phyloP scores from a whole-genome alignment of 192 early-diverging fungal species.

The Mortierella antarctica region DNA sequence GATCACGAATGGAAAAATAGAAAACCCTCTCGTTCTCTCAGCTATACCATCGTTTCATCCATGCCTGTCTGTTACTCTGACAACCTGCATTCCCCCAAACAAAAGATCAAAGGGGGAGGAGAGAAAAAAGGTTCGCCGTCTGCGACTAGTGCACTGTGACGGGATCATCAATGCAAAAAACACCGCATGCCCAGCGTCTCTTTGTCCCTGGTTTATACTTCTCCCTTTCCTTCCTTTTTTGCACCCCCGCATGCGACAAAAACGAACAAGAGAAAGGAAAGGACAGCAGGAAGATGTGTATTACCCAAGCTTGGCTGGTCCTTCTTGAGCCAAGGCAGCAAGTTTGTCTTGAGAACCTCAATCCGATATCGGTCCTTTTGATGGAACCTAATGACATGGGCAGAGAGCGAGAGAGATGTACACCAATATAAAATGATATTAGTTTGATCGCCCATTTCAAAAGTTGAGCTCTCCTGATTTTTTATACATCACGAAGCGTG shows the following conservation, averaged over 20 bases:
- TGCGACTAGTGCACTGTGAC: constrained; percentile 7
- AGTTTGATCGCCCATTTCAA: no score
- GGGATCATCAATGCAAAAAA: constrained; percentile 15
- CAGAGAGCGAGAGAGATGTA: no score
- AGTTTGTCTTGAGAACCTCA: constrained; percentile 48
- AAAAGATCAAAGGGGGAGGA: no score
- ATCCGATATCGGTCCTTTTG: constrained; percentile 54
- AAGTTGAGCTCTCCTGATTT: no score
- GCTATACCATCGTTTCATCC: no score
- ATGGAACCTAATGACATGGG: constrained; percentile 36
- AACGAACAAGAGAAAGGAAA: background rate
- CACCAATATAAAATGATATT: no score
- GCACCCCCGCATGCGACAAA: background rate
- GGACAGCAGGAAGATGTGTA: background rate
- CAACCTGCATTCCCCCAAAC: no score
- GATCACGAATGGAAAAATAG: no score
- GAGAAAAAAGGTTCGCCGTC: background rate
- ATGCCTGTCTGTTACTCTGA: no score
- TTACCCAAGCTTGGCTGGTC: constrained; percentile 45
- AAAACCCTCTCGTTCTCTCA: no score
- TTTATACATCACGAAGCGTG: no score
- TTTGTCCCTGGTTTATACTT: background rate
- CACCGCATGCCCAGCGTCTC: background rate
- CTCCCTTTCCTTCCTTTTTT: constrained; percentile 8
- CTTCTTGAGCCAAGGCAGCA: constrained; percentile 52